These are phyloP conservation scores for Xylaria sp. DNA, from an alignment of 2,329 filamentous ascomycete species.

Conservation along the genomic window DNA sequence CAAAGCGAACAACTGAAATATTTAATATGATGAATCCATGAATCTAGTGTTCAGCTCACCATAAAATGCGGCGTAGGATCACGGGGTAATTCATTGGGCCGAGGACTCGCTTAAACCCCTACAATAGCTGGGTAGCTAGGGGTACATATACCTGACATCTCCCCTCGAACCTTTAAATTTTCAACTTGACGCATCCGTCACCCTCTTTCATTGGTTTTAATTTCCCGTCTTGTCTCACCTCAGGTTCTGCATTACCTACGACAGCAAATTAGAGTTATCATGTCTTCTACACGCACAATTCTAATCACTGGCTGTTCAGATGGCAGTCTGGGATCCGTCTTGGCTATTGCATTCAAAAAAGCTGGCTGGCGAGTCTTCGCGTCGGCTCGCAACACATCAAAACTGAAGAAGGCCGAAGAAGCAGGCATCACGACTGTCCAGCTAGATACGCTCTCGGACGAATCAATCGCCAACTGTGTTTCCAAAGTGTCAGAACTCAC, in stretches of 20 bases:
- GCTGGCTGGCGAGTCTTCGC: slow-evolving; percentile 55
- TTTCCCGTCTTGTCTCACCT: no score
- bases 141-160: no score
- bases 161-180: no score
- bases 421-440: background rate
- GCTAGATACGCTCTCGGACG: slow-evolving; percentile 8
- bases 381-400: slow-evolving; percentile 53
- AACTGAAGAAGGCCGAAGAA: slow-evolving; percentile 20
- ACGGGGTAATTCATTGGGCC: no score
- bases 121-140: no score
- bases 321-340: slow-evolving; percentile 55
- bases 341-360: slow-evolving; percentile 53
- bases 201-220: no score
- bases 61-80: no score
- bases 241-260: no score
- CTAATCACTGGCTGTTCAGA: slow-evolving; percentile 49
- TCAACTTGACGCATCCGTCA: no score
- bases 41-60: background rate
- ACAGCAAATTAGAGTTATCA: background rate
- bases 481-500: slow-evolving; percentile 42
- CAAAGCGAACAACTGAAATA: no score
- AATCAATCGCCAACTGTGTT: slow-evolving; percentile 5
- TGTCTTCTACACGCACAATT: slow-evolving; percentile 11
- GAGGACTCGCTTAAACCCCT: no score
- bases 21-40: no score